Base-by-base conservation (phyloP, 2,329 filamentous ascomycete genomes). In the Byssochlamys sp. region DNA sequence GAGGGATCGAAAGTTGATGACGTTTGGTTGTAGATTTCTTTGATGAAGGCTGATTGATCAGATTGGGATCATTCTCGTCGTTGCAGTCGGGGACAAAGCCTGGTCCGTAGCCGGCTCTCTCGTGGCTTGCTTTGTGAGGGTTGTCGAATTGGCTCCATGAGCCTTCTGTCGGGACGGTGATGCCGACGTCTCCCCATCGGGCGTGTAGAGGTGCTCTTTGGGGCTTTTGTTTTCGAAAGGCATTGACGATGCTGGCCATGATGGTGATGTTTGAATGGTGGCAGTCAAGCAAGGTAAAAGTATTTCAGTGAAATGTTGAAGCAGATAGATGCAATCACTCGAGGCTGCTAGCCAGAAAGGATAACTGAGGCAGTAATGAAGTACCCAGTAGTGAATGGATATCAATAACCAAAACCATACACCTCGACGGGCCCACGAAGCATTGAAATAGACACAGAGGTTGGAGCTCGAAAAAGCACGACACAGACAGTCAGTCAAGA, bases 131-230 rank as follows among this genome's bases (percentile, higher is more conserved):
- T n/a, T 28, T 51, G 25, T 62, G 65, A 25, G 66, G 65, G 53
- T 67, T 66, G 6, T 71, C 59, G 51, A 66, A 66, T 56, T 73
- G 71, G 27, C 67, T 73, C 72, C 72, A 74, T 45, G 72, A 70
- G 2, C 71, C 71, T 35, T 71, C 68, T 26, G 71, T 70, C 4
- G 72, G 73, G 33, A 69, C 69, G 1, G 70, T 69, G 35, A 75
- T 75, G 27, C 63, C 56, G 35, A 68, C 66, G 57, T 75, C 73
- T 3, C 73, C 73, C 71, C 72, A 75, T 57, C 73, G 65, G 54
- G 73, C 60, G 56, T 75, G 71, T 10, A 73, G 66, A 6, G 65
- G 66, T 31, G 55, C 19, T 35, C 65, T 68, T 5, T 60, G 49
- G 48, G 59, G 48, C 25, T 67, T 66, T 24, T 63, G 55, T 51